Evolutionary conservation across 2,329 filamentous ascomycete genomes (phyloP).

Genomic region (Colletotrichum orbiculare): DNA sequence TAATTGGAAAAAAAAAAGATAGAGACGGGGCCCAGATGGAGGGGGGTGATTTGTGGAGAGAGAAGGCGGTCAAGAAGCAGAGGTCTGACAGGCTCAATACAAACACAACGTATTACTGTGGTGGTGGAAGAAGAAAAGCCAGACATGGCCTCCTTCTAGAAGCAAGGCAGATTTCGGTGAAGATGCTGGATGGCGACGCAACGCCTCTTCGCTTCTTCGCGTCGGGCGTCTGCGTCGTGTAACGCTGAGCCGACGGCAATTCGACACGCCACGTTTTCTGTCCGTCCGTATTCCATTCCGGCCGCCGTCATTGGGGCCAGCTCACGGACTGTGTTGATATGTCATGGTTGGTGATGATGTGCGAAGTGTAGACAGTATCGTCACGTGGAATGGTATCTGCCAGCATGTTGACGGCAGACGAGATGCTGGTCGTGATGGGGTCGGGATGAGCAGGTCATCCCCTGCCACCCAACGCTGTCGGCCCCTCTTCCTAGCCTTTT

Average conservation of each 20-base stretch:
- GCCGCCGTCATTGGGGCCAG: slow-evolving; percentile 9
- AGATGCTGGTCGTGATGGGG: too few species aligned
- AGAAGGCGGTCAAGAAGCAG: slow-evolving; percentile 32
- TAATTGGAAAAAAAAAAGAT: background rate
- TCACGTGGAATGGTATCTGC: too few species aligned
- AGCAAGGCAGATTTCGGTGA: background rate
- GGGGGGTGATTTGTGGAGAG: slow-evolving; percentile 30
- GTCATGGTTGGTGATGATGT: too few species aligned
- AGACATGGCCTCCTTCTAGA: slow-evolving; percentile 8
- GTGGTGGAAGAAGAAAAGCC: background rate
- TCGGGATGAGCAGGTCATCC: background rate
- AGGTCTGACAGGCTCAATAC: background rate
- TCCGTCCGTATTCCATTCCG: background rate
- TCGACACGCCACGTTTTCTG: slow-evolving; percentile 13
- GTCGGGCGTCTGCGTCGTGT: slow-evolving; percentile 25
- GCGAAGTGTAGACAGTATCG: too few species aligned
- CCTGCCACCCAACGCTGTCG: slow-evolving; percentile 27
- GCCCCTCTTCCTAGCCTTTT: slow-evolving; percentile 35
- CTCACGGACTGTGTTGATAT: background rate
- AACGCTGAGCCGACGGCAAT: slow-evolving; percentile 10
- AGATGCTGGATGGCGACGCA: background rate
- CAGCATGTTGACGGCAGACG: too few species aligned
- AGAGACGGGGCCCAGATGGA: slow-evolving; percentile 7
- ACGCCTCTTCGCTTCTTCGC: background rate
- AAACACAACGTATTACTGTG: background rate